Percentiles rank a stretch among this genome's conserved stretches.
Conservation (phyloP, 768 basidiomycete species). For the Podaxis carcinomalis region DNA sequence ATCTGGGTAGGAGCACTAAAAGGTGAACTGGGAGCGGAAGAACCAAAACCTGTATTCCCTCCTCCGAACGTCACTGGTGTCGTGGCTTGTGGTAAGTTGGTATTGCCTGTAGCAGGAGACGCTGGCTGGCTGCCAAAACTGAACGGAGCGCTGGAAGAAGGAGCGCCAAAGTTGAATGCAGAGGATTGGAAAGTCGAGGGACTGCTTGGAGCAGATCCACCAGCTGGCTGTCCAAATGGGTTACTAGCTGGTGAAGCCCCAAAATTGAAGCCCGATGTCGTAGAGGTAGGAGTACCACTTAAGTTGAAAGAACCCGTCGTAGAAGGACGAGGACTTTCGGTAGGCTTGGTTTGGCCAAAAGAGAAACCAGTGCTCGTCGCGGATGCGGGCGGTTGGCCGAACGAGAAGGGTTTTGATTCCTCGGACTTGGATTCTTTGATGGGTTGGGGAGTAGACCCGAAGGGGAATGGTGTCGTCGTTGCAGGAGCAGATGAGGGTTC, state of each 20-base stretch:
- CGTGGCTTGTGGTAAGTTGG: constrained; percentile 33
- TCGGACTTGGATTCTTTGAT: constrained; percentile 40
- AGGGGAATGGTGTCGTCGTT: constrained; percentile 32
- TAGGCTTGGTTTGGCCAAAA: constrained; percentile 38
- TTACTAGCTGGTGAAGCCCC: constrained; percentile 31
- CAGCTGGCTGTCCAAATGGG: constrained; percentile 38
- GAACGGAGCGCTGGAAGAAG: constrained; percentile 37
- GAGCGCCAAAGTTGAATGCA: constrained; percentile 42
- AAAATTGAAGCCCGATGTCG: constrained; percentile 35
- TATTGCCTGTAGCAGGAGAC: constrained; percentile 44
- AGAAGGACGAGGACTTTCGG: constrained; percentile 34
- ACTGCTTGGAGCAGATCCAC: constrained; percentile 49
- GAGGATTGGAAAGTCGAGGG: constrained; percentile 53
- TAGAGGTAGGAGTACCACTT: constrained; percentile 32
- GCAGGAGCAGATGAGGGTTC: constrained; percentile 19
- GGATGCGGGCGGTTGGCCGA: constrained; percentile 29
- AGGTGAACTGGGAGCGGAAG: constrained; percentile 38
- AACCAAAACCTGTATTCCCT: constrained; percentile 26
- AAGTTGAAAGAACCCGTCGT: constrained; percentile 48
- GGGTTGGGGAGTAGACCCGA: constrained; percentile 28
- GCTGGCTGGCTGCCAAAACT: constrained; percentile 55
- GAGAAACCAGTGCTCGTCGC: constrained; percentile 28
- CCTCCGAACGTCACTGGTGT: constrained; percentile 38
- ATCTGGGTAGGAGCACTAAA: constrained; percentile 38
- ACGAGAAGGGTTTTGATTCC: constrained; percentile 43